phyloP scores from a whole-genome alignment of 1,284 basidiomycete species.

The Cryptococcus jaspeensis region DNA sequence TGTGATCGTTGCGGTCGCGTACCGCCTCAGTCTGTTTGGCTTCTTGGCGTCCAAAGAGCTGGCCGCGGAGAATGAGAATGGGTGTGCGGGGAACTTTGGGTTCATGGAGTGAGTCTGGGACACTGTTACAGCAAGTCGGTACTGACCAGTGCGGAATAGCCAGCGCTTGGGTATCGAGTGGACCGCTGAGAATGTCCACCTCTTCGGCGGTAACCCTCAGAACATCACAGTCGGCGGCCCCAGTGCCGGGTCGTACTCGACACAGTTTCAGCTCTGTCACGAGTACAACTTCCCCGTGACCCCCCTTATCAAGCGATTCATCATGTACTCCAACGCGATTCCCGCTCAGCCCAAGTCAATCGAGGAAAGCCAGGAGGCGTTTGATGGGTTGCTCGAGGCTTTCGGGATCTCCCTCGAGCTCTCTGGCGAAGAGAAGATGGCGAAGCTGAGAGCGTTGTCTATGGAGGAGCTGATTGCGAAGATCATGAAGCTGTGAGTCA shows the following conservation, averaged over 20 bases:
- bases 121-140: too few species aligned
- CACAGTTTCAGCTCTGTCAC: constrained; percentile 18
- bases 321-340: constrained; percentile 11
- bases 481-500: constrained; percentile 23
- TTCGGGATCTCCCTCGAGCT: constrained; percentile 18
- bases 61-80: constrained; percentile 4
- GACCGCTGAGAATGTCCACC: constrained; percentile 29
- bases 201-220: constrained; percentile 36
- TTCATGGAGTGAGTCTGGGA: background rate
- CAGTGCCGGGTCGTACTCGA: constrained; percentile 41
- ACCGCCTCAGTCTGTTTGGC: constrained; percentile 8
- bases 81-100: constrained; percentile 24
- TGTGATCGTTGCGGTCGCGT: constrained; percentile 21
- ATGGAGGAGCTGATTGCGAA: constrained; percentile 20
- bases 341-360: constrained; percentile 23
- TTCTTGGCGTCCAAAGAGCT: constrained; percentile 11
- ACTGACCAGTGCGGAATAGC: constrained; percentile 6
- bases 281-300: constrained; percentile 8
- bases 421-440: constrained; percentile 22
- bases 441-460: constrained; percentile 18
- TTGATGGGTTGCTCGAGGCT: constrained; percentile 24
- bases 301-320: constrained; percentile 7
- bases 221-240: constrained; percentile 43
- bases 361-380: constrained; percentile 24
- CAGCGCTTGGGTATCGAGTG: constrained; percentile 34